Evolutionary conservation across 176 grass and related monocot genomes (phyloP), one percentile per base, ranked within the genome.

Genomic region (Avena insularis): DNA sequence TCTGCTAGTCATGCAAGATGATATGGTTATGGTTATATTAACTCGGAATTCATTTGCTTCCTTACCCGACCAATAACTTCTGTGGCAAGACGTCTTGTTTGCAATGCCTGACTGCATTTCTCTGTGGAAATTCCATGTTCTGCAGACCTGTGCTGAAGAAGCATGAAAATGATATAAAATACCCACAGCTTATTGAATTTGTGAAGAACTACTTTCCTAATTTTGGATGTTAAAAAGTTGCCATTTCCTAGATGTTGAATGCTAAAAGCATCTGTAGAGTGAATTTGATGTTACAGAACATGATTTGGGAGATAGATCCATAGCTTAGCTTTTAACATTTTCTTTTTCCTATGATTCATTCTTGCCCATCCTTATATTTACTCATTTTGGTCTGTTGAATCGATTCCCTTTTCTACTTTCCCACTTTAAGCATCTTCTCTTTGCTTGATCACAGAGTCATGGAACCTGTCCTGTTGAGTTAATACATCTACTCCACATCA

Each of bases 341-440:
- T 66, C 21, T 23, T 79, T 86, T 63, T 79, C 43, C 49, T 79
- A 47, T 11, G 12, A 74, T 86, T 83, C 43, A 33, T 50, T 73
- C 20, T 66, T 84, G 58, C 9, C 25, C 68, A 23, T 53, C 58
- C 35, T 51, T 72, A 12, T 77, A 23, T 88, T 79, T 12, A 46
- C 65, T 70, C 31, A 70, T 88, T 86, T 73, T 87, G 31, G n/a
- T 83, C 71, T 93, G 56, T 29, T 89, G 13, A 69, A 83, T 49
- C 40, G 29, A 46, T 72, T 77, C 70, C 56, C 54, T 87, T 85
- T 76, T 89, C 25, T 70, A 33, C 43, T 54, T 68, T 87, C 27
- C 38, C 68, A 71, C 88, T 93, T 82, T 78, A 85, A 81, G 93
- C 91, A 98, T 95, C 93, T 92, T 71, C 14, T 84, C 93, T 93